Evolutionary conservation across 148 eudicot genomes (phyloP), one percentile per base, ranked within the genome.

Genomic region (Selenicereus undatus): DNA sequence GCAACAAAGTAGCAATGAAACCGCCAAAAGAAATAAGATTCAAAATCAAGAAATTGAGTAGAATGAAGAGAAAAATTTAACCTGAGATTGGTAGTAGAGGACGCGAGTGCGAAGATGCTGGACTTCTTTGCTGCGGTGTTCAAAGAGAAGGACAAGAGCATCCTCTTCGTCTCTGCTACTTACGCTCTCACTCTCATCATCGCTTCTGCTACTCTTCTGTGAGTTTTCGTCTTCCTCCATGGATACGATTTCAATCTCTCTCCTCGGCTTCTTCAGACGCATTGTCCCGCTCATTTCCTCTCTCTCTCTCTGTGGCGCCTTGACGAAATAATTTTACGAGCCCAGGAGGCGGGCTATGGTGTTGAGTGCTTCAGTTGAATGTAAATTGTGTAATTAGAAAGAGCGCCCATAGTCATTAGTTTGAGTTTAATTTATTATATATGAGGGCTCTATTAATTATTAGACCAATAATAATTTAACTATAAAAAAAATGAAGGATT

Each of bases 71-170:
- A 48, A 51, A 75, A 17, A 21, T 12, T 0, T 0, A 74, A 90
- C 92, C 89, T 90, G 83, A 17, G 89, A 75, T 51, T 80, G 62
- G 78, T 88, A 90, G 76, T 90, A 87, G 20, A 82, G 2, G 62
- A 90, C 76, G 51, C 88, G 88, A 35, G 82, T 80, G 32, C 87
- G 85, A 56, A 85, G 86, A 69, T 88, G 89, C 69, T 88, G 84
- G 4, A 90, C 90, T 87, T 90, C 91, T 76, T 85, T 86, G 30
- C 79, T 70, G 29, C 93, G 90, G 29, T 90, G 90, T 50, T 90
- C 90, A 69, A 87, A 81, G 20, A 90, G 83, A 43, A 85, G 86
- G 14, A 88, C 76, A 20, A 90, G 64, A 1, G 85, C 88, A 77
- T 90, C 86, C 82, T 90, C 91, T 69, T 86, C 89, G 11, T 72